A percentile compares a stretch with the other conserved stretches of the same genome.
Conservation (phyloP, 768 basidiomycete species). For the Fomitopsis serialis region DNA sequence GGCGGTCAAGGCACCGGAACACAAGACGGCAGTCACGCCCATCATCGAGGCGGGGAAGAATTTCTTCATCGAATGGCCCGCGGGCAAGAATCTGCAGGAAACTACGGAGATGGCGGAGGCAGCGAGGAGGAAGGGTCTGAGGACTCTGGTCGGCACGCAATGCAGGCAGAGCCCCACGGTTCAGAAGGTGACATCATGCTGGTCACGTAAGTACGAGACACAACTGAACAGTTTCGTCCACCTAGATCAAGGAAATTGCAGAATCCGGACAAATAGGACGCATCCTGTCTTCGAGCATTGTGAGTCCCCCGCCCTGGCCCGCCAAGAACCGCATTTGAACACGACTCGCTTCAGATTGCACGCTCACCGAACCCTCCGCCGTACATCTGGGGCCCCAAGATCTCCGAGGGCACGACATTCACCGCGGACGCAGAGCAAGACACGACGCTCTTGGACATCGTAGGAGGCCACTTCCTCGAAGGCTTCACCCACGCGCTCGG, state of each 20-base stretch:
- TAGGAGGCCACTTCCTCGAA: conserved; percentile 25
- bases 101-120: conserved; percentile 29
- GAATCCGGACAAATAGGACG: conserved; percentile 27
- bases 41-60: conserved; percentile 33
- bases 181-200: conserved; percentile 22
- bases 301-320: conserved; percentile 5
- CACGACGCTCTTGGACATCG: conserved; percentile 21
- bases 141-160: conserved; percentile 31
- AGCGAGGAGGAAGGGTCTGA: conserved; percentile 26
- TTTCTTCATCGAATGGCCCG: conserved; percentile 38
- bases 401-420: conserved; percentile 10
- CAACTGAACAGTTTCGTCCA: neutral
- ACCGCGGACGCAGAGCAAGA: conserved; percentile 14
- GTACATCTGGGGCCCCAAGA: neutral
- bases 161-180: conserved; percentile 23
- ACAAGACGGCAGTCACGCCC: conserved; percentile 26
- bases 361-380: neutral
- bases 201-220: no score
- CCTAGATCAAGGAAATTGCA: conserved; percentile 28
- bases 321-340: neutral
- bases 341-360: neutral
- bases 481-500: conserved; percentile 27
- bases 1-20: conserved; percentile 27
- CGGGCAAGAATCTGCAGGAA: conserved; percentile 26
- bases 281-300: conserved; percentile 24